Evolutionary conservation across 306 rosid genomes (phyloP), one percentile per base, ranked within the genome.

Genomic region (Datisca glomerata): DNA sequence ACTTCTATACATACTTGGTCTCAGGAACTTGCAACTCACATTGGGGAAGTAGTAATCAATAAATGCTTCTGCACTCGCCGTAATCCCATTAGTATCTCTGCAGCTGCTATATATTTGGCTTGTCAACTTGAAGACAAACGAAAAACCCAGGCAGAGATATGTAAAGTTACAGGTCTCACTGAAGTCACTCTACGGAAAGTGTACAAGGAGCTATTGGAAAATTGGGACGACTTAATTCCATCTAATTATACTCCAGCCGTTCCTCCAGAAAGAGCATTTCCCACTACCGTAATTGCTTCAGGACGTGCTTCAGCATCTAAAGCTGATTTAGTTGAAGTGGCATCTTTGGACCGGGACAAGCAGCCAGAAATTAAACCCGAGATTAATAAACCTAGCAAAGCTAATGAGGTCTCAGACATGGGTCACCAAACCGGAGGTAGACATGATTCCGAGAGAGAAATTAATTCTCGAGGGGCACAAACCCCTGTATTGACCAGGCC

Each of bases 121-220:
- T 89, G 98, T 79, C 98, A 89, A 68, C 85, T 89, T 31, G 98
- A 89, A 77, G 98, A 89, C 78, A 89, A 89, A 51, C 87, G 95
- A 60, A 89, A 89, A 65, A 89, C 98, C 2, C 93, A 80, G 59
- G 95, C 93, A 12, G 95, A 84, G 73, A 89, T 89, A 56, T 89
- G 98, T 56, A 89, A 80, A 75, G 93, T 89, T 47, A 89, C 95
- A 8, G 93, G 98, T 39, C 93, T 89, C 20, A 84, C 98, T 4
- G 93, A 80, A 75, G 98, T 89, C 61, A 75, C 93, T 45, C 91
- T 89, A 38, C 79, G 95, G 3, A 89, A 89, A 64, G 98, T 84
- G 46, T 84, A 89, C 84, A 84, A 84, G 67, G 85, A 89, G 66
- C 67, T 89, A n/a, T 54, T 89, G 67, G 98, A 89, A 66, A 89